Evolutionary conservation across 2,329 filamentous ascomycete genomes (phyloP).

Genomic region (Cladophialophora carrionii): DNA sequence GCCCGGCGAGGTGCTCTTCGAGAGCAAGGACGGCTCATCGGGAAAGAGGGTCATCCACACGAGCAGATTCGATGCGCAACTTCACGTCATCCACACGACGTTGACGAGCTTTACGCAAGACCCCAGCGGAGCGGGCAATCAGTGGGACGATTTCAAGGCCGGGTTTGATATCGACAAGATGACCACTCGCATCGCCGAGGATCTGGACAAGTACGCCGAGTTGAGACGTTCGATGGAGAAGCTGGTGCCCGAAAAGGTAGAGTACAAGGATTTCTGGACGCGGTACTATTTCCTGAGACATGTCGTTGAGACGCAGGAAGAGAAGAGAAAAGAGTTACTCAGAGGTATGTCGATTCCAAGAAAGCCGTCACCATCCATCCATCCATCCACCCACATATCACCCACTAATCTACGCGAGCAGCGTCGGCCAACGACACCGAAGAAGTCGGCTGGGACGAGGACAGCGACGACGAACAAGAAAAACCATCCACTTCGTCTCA

Average conservation of each 20-base stretch:
- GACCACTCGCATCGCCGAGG: conserved; percentile 78
- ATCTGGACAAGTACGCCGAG: conserved; percentile 85
- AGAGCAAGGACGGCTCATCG: conserved; percentile 82
- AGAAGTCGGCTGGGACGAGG: conserved; percentile 70
- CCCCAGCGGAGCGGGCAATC: conserved; percentile 56
- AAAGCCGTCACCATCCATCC: not conserved
- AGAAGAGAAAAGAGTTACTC: conserved; percentile 81
- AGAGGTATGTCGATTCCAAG: conserved; percentile 66
- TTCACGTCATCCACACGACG: conserved; percentile 91
- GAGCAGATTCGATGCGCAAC: conserved; percentile 89
- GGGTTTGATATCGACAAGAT: conserved; percentile 80
- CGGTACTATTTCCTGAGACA: conserved; percentile 94
- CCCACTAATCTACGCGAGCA: conserved; percentile 36
- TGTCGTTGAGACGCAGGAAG: conserved; percentile 90
- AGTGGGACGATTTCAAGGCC: conserved; percentile 72
- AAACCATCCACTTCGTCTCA: conserved; percentile 50
- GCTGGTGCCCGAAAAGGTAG: conserved; percentile 88
- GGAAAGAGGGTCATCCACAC: conserved; percentile 94
- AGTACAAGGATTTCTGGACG: conserved; percentile 88
- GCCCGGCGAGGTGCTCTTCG: conserved; percentile 73
- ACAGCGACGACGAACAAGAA: conserved; percentile 62
- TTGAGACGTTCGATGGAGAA: conserved; percentile 89
- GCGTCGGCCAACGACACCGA: conserved; percentile 68
- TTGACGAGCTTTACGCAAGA: conserved; percentile 81
- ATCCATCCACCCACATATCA: conserved; percentile 21